phyloP scores from a whole-genome alignment of 2,329 filamentous ascomycete genomes.

The Triangularia verruculosa region DNA sequence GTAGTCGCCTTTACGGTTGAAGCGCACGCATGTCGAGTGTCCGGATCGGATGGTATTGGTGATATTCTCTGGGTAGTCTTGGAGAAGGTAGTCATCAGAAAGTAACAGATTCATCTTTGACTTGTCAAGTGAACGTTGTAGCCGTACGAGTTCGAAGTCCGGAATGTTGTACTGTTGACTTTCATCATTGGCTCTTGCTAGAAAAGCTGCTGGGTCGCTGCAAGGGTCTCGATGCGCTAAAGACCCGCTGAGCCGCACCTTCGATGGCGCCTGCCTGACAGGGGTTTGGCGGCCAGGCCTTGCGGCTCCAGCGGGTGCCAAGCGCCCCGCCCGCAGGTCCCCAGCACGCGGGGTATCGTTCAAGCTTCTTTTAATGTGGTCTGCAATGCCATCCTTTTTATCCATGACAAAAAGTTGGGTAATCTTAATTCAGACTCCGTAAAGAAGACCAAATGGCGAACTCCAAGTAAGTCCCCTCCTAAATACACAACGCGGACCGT shows the following conservation, averaged over 20 bases:
- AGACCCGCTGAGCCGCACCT: constrained; percentile 10
- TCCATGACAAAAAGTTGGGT: neutral
- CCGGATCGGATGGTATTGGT: constrained; percentile 78
- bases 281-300: constrained; percentile 11
- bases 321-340: neutral
- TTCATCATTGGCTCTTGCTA: neutral
- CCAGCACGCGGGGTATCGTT: neutral
- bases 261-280: constrained; percentile 1
- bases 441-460: constrained; percentile 47
- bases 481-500: neutral
- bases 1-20: constrained; percentile 92
- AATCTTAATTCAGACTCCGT: neutral
- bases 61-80: constrained; percentile 87
- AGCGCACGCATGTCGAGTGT: constrained; percentile 68
- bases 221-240: constrained; percentile 17
- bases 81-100: constrained; percentile 61
- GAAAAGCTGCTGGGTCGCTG: constrained; percentile 13
- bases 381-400: neutral
- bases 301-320: neutral
- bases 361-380: neutral
- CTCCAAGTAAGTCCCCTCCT: constrained; percentile 45
- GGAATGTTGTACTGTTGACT: neutral
- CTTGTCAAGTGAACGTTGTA: constrained; percentile 4
- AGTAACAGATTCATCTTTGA: constrained; percentile 56
- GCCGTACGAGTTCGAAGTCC: neutral